Evolutionary conservation across 208 protist species (phyloP).

Genomic region (Wallacemonas sp.): DNA sequence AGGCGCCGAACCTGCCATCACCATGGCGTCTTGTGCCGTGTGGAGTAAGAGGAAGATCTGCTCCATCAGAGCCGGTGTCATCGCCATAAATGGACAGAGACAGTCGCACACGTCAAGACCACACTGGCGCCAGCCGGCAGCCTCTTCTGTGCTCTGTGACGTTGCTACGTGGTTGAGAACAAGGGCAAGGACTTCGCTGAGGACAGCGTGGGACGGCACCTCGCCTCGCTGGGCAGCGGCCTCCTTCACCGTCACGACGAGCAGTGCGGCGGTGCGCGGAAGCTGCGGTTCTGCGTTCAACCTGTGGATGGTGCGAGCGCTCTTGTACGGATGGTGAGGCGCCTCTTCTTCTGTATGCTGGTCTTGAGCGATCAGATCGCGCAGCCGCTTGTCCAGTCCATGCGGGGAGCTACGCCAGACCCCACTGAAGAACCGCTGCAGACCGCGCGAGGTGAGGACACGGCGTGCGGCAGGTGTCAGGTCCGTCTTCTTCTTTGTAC

Average conservation of each 20-base stretch:
- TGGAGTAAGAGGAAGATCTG: no score
- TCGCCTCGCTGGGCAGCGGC: slow-evolving; percentile 11
- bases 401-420: not conserved
- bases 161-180: not conserved
- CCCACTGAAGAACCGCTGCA: slow-evolving; percentile 6
- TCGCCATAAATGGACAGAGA: slow-evolving; percentile 10
- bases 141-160: not conserved
- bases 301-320: no score
- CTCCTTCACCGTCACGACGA: not conserved
- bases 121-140: not conserved
- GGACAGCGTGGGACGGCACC: slow-evolving; percentile 19
- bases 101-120: not conserved
- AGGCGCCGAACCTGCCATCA: no score
- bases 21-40: no score
- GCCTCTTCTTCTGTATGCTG: no score
- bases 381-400: not conserved
- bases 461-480: not conserved
- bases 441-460: not conserved
- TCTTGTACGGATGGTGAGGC: no score
- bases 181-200: slow-evolving; percentile 21
- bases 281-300: no score
- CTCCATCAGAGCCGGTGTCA: not conserved
- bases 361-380: not conserved
- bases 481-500: no score
- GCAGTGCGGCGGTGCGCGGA: no score